Evolutionary conservation across 306 rosid genomes (phyloP), one percentile per base, ranked within the genome.

Genomic region (Vicia faba): DNA sequence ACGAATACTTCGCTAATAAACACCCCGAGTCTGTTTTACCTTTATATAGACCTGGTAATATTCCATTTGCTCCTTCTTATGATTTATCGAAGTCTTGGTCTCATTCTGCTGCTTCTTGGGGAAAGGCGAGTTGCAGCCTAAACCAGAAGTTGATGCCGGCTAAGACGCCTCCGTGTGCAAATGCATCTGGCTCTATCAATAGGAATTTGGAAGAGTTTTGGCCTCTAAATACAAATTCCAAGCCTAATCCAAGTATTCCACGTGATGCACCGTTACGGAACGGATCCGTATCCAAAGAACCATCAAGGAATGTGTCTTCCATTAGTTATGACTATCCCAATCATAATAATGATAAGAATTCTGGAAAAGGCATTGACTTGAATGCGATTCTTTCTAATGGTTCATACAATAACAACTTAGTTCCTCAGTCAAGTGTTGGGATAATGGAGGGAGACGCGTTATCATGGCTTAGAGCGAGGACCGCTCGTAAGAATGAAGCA

Each of bases 41-140:
- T 48, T 70, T 87, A 64, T 81, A 80, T 68, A 45, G 78, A 67
- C 81, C 83, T 43, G 71, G 79, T 66, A 76, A 76, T 51, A 68
- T 45, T 71, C 75, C 67, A 26, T 61, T 75, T 71, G 58, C 84
- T 66, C 75, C 89, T 67, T 72, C 89, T 25, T 71, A 75, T 50
- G 87, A 89, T 57, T 48, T 80, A 75, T 62, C 76, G 1, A 89
- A 73, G 81, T 64, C 95, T 44, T 84, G 85, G 95, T 78, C 87
- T 73, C 87, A 80, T 68, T 83, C 92, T 7, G 80, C 82, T 62
- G 82, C 90, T 68, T 84, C 96, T 60, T 87, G 87, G 95, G 93
- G 84, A 77, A 83, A 78, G 75, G 82, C 84, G 35, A 87, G 59
- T 66, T 64, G 87, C 69, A 79, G 79, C 83, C 76, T 81, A 39